Conservation (phyloP, 2,329 filamentous ascomycete genomes). For the Claviceps arundinis region DNA sequence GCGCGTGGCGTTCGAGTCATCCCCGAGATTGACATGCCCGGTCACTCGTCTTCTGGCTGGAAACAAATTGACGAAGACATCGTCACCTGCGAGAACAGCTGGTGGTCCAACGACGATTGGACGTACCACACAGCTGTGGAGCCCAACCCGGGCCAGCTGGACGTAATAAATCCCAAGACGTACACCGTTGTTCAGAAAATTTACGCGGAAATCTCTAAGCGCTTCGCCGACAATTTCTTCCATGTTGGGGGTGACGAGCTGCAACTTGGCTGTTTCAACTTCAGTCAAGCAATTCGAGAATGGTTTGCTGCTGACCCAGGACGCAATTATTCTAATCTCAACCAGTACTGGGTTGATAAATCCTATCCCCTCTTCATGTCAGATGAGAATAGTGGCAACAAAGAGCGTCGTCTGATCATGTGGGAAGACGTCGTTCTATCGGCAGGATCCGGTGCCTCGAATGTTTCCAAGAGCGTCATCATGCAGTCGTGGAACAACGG, state of each 20-base stretch:
- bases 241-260: slow-evolving; percentile 44
- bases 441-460: slow-evolving; percentile 27
- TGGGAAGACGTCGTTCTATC: slow-evolving; percentile 40
- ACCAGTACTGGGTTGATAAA: slow-evolving; percentile 40
- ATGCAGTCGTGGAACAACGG: slow-evolving; percentile 44
- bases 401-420: slow-evolving; percentile 40
- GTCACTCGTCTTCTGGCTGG: slow-evolving; percentile 41
- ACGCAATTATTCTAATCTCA: slow-evolving; percentile 32
- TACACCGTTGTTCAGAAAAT: slow-evolving; percentile 40
- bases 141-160: slow-evolving; percentile 43
- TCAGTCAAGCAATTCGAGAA: slow-evolving; percentile 32
- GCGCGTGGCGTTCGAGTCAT: slow-evolving; percentile 41
- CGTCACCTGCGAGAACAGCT: slow-evolving; percentile 40
- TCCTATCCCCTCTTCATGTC: slow-evolving; percentile 34
- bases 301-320: slow-evolving; percentile 36
- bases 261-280: slow-evolving; percentile 41
- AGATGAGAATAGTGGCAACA: slow-evolving; percentile 10
- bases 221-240: slow-evolving; percentile 40
- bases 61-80: slow-evolving; percentile 37
- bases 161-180: slow-evolving; percentile 40
- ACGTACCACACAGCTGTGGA: slow-evolving; percentile 36
- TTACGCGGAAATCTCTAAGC: slow-evolving; percentile 35
- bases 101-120: slow-evolving; percentile 49
- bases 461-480: slow-evolving; percentile 36
- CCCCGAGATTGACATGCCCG: slow-evolving; percentile 45